Evolutionary conservation across 371 early-diverging fungal species (phyloP).

Genomic region (Mucor irregularis): DNA sequence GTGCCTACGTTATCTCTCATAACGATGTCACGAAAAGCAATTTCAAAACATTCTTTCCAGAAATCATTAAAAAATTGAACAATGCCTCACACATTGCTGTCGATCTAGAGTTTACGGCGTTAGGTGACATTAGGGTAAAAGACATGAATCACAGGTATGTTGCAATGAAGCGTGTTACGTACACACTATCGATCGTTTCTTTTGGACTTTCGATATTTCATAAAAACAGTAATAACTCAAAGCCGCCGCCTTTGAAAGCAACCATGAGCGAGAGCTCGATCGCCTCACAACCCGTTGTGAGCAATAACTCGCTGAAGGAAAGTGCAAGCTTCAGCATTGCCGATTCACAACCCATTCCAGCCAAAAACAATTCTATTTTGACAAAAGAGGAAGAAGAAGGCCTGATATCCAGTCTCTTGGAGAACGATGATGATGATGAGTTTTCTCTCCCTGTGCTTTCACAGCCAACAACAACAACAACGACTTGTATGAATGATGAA

Average conservation of each 20-base stretch:
- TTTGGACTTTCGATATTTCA: constrained; percentile 68
- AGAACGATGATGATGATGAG: no score
- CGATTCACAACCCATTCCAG: no score
- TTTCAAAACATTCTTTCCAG: constrained; percentile 9
- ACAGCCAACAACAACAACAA: no score
- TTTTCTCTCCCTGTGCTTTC: no score
- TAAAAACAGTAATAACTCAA: constrained; percentile 42
- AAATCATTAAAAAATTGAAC: constrained; percentile 20
- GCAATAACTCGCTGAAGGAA: no score
- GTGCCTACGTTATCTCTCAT: not conserved
- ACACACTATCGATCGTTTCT: constrained; percentile 74
- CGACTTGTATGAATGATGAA: no score
- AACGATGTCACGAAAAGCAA: constrained; percentile 16
- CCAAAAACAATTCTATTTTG: no score
- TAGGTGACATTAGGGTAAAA: constrained; percentile 41
- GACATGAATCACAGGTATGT: constrained; percentile 78
- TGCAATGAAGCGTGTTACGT: constrained; percentile 64
- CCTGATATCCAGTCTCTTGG: no score
- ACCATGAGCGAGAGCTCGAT: not conserved
- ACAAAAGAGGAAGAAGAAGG: no score
- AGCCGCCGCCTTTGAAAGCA: constrained; percentile 2
- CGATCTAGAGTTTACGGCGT: constrained; percentile 90
- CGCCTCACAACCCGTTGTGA: no score
- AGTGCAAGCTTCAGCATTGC: no score
- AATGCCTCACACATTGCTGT: constrained; percentile 73